Conservation (phyloP, 495 filamentous ascomycete genomes). For the Friedmanniomyces simplex region DNA sequence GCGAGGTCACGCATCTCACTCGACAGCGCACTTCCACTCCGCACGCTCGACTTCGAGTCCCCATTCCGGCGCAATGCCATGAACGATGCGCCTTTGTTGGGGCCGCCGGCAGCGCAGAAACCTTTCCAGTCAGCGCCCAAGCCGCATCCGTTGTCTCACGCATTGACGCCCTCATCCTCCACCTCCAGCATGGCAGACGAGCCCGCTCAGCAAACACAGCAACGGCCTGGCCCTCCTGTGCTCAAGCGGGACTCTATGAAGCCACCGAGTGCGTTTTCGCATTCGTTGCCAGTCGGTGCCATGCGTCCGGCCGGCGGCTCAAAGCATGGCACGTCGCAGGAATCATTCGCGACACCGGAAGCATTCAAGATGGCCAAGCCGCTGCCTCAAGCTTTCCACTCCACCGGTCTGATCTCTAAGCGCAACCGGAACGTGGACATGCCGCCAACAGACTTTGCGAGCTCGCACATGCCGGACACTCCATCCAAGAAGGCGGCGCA, state of each 20-base stretch:
- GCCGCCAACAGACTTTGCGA: constrained; percentile 35
- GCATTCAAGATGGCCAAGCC: constrained; percentile 78
- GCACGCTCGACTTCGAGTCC: constrained; percentile 32
- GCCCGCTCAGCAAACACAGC: constrained; percentile 50
- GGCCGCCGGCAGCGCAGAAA: constrained; percentile 15
- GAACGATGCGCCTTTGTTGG: constrained; percentile 12
- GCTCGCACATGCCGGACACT: constrained; percentile 72
- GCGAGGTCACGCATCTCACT: constrained; percentile 61
- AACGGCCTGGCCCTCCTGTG: constrained; percentile 34
- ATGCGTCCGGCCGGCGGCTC: constrained; percentile 20
- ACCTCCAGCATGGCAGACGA: constrained; percentile 66
- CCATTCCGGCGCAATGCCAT: constrained; percentile 37
- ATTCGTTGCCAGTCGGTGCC: constrained; percentile 65
- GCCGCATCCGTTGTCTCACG: constrained; percentile 77
- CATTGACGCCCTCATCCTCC: constrained; percentile 75
- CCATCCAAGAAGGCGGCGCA: constrained; percentile 79
- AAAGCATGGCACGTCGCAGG: constrained; percentile 31
- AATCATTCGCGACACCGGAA: constrained; percentile 67
- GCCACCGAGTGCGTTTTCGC: constrained; percentile 59
- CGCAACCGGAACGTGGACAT: constrained; percentile 50
- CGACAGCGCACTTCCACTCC: constrained; percentile 55
- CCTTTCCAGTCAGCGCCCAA: constrained; percentile 36
- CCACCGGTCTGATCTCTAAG: constrained; percentile 90
- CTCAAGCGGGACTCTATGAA: constrained; percentile 36
- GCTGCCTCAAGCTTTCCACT: constrained; percentile 77